Conservation (phyloP, 2,329 filamentous ascomycete species). For the Penicillium freii region DNA sequence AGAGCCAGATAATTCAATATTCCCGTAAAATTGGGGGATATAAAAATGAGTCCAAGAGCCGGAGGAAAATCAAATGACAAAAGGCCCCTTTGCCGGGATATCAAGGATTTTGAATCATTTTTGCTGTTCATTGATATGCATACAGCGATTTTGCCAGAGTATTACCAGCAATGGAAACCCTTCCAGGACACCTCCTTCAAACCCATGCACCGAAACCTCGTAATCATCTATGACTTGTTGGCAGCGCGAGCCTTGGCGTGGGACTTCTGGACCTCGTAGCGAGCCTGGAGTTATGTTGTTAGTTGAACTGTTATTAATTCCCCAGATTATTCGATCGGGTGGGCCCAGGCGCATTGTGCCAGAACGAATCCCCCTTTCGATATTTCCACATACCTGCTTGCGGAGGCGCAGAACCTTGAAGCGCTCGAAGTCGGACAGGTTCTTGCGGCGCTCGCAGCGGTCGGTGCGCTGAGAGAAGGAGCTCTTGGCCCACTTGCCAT, state of each 20-base stretch:
- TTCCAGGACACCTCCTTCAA: conserved; percentile 43
- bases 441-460: conserved; percentile 80
- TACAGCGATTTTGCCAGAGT: conserved; percentile 42
- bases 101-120: conserved; percentile 45
- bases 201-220: conserved; percentile 44
- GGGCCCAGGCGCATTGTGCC: conserved; percentile 1
- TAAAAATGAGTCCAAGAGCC: conserved; percentile 20
- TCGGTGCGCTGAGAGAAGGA: conserved; percentile 92
- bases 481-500: conserved; percentile 88
- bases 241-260: conserved; percentile 87
- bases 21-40: conserved; percentile 9
- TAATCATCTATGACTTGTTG: conserved; percentile 58
- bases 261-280: conserved; percentile 96
- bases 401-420: conserved; percentile 99
- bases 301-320: conserved; percentile 13
- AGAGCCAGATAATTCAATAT: conserved; percentile 8
- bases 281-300: conserved; percentile 52
- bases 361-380: not conserved
- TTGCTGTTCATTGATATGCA: conserved; percentile 43
- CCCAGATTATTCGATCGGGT: not conserved
- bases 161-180: conserved; percentile 41
- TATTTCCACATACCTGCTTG: conserved; percentile 75
- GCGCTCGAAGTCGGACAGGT: conserved; percentile 96
- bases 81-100: conserved; percentile 34
- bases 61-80: conserved; percentile 22